Percentiles rank a stretch among this genome's conserved stretches.
These are phyloP conservation scores for Ananas comosus DNA, from an alignment of 176 grass and related monocot species.

Conservation along the genomic window DNA sequence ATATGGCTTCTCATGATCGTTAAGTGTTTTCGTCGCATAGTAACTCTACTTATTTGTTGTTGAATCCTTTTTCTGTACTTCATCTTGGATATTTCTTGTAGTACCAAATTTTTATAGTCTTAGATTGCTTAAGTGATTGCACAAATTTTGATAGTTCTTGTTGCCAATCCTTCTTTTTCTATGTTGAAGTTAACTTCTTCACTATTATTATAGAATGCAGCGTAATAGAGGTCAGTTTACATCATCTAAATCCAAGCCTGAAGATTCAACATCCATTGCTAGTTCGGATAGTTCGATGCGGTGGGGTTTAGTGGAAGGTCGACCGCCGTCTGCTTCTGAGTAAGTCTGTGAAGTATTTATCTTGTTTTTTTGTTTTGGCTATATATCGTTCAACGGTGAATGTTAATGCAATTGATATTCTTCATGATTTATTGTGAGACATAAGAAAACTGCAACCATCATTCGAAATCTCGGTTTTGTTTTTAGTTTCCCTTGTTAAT, in stretches of 20 bases:
- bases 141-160: neutral
- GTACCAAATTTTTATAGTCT: neutral
- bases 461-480: neutral
- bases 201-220: slow-evolving; percentile 67
- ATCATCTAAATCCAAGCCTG: slow-evolving; percentile 83
- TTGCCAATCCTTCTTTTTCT: neutral
- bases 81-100: neutral
- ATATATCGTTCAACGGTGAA: neutral
- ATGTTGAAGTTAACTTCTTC: neutral
- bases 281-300: slow-evolving; percentile 49
- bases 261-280: slow-evolving; percentile 44
- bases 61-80: neutral
- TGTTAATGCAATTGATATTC: too few species aligned
- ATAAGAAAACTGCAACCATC: neutral
- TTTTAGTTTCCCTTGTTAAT: too few species aligned
- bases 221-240: slow-evolving; percentile 96
- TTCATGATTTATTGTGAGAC: neutral
- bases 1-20: too few species aligned
- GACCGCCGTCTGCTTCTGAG: slow-evolving; percentile 73
- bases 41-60: too few species aligned
- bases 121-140: neutral
- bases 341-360: slow-evolving; percentile 30
- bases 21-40: too few species aligned
- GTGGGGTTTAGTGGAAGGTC: slow-evolving; percentile 78
- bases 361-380: slow-evolving; percentile 9